Percentiles rank a stretch among this genome's conserved stretches.
These are phyloP conservation scores for Leishmania mexicana DNA, from an alignment of 208 protist genomes.

Conservation along the genomic window DNA sequence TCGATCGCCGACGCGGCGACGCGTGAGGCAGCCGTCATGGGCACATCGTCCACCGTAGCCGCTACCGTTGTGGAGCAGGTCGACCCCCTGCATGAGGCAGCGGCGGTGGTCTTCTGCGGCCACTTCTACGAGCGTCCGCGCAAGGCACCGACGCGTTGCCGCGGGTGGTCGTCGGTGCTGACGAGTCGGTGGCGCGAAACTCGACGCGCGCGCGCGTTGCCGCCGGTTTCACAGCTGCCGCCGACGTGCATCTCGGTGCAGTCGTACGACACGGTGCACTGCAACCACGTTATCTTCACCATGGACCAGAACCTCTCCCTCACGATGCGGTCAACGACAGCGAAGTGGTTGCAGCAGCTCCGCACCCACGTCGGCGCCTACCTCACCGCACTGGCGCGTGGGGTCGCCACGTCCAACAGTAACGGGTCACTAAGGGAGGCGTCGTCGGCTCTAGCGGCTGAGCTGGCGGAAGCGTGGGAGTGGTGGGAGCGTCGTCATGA, in stretches of 20 bases:
- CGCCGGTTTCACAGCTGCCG: conserved; percentile 77
- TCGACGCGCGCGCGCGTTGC: conserved; percentile 56
- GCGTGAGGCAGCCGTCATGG: conserved; percentile 12
- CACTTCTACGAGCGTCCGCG: conserved; percentile 48
- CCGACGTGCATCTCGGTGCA: conserved; percentile 47
- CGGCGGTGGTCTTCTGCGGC: conserved; percentile 72
- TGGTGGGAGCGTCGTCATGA: conserved; percentile 69
- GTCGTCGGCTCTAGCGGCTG: conserved; percentile 9
- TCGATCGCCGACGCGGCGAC: conserved; percentile 21
- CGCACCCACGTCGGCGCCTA: conserved; percentile 47
- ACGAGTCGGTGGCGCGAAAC: conserved; percentile 83
- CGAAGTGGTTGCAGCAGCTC: conserved; percentile 71
- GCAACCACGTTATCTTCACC: conserved; percentile 45
- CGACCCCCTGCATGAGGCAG: conserved; percentile 56
- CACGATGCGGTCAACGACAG: conserved; percentile 68
- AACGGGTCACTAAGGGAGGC: conserved; percentile 1
- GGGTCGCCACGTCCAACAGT: neutral
- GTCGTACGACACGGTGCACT: conserved; percentile 76
- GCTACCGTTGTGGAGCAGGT: conserved; percentile 43
- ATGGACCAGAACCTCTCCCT: conserved; percentile 61
- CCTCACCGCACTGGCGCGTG: conserved; percentile 34
- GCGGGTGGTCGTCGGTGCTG: conserved; percentile 77
- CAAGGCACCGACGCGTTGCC: conserved; percentile 57
- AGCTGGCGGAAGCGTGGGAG: conserved; percentile 67
- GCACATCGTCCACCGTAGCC: neutral